Evolutionary conservation across 2,329 filamentous ascomycete genomes (phyloP).

Genomic region (Cladosporium sp.): DNA sequence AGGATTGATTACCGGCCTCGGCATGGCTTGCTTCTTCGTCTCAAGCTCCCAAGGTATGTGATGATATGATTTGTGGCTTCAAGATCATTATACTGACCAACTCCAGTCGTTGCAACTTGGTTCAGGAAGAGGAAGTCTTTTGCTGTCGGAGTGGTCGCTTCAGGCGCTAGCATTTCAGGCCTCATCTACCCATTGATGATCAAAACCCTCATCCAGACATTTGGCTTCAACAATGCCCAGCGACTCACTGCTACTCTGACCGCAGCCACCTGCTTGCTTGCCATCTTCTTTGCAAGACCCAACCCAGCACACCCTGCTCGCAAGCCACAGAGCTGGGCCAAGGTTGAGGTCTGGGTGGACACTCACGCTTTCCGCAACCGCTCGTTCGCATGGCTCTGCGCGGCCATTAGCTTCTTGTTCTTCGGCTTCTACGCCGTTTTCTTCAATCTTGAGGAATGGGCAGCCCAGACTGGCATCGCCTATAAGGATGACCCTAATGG

Average conservation of each 20-base stretch:
- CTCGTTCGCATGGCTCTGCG: conserved; percentile 43
- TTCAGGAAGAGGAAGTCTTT: conserved; percentile 45
- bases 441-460: conserved; percentile 53
- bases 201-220: conserved; percentile 37
- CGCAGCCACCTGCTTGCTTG: conserved; percentile 37
- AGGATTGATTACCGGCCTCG: conserved; percentile 44
- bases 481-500: conserved; percentile 28
- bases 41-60: conserved; percentile 46
- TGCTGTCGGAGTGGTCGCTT: conserved; percentile 48
- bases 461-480: conserved; percentile 40
- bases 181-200: conserved; percentile 45
- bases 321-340: conserved; percentile 36
- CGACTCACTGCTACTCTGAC: conserved; percentile 41
- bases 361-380: conserved; percentile 40
- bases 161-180: conserved; percentile 43
- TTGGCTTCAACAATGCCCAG: conserved; percentile 45
- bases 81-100: conserved; percentile 6
- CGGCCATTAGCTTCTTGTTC: conserved; percentile 45
- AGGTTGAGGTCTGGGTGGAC: conserved; percentile 38
- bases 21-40: conserved; percentile 52
- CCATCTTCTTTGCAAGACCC: conserved; percentile 40
- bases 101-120: conserved; percentile 46
- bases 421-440: conserved; percentile 51
- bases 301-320: conserved; percentile 40
- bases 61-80: neutral